Base-by-base conservation (phyloP, 2,329 filamentous ascomycete genomes). In the Penicillium hordei region DNA sequence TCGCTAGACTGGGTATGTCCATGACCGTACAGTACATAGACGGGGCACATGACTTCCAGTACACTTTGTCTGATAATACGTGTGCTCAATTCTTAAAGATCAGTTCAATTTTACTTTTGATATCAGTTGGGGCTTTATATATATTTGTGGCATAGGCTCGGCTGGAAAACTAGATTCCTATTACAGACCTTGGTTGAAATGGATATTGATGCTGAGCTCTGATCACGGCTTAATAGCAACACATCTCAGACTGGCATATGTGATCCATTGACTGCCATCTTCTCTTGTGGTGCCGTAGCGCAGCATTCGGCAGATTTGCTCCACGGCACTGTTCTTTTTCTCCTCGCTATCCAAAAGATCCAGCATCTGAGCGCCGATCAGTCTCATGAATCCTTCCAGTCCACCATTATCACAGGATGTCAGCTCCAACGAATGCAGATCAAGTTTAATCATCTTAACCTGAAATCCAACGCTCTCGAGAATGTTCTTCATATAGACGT, bases 121-220 rank as follows among this genome's bases (percentile, higher is more conserved):
- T 12, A 50, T 15, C 1, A 1, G 17, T 15, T 29, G 4, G 17
- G 8, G 13, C 5, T 36, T 23, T 48, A 7, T 12, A 15, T 34
- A 15, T 34, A 34, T 33, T 17, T 10, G 4, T 21, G 5, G 7
- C 12, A 44, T 44, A 12, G 3, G 17, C 21, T 38, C 17, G 36
- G 31, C 7, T n/a, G 8, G n/a, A 19, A 21, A 12, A 9, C 8
- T 17, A 17, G 2, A 9, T 10, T 29, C 19, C n/a, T 23, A 12
- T 21, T 17, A 4, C 12, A 25, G 10, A n/a, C 4, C 4, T 43
- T 19, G 15, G 4, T 21, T 15, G 9, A 25, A 25, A 31, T n/a
- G 9, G n/a, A 31, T 1, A 34, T 62, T 56, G 57, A 58, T 62
- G 60, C 45, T 21, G 21, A 19, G 12, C 23, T 21, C 13, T 36